phyloP scores from a whole-genome alignment of 176 grass and related monocot species.

The Eragrostis curvula region DNA sequence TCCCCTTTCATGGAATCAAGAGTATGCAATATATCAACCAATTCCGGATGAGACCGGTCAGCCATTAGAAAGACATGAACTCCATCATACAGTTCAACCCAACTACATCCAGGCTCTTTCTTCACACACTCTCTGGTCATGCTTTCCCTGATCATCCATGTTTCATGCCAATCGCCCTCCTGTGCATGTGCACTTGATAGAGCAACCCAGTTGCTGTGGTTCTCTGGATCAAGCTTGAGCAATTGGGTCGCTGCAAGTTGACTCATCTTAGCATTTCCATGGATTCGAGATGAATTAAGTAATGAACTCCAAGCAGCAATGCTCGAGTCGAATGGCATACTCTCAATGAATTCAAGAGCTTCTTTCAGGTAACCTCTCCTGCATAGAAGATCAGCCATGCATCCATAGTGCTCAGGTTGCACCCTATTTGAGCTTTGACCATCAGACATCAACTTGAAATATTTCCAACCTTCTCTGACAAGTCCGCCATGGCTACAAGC shows the following conservation, averaged over 20 bases:
- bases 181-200: conserved; percentile 60
- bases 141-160: conserved; percentile 49
- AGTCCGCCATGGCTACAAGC: conserved; percentile 69
- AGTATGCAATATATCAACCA: conserved; percentile 43
- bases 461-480: conserved; percentile 54
- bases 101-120: conserved; percentile 80
- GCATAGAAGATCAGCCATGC: conserved; percentile 69
- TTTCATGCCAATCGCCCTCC: conserved; percentile 51
- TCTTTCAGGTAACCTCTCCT: conserved; percentile 54
- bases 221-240: conserved; percentile 54
- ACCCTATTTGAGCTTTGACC: conserved; percentile 28
- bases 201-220: conserved; percentile 66
- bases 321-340: conserved; percentile 48
- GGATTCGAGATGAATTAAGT: conserved; percentile 56
- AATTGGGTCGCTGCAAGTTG: conserved; percentile 47
- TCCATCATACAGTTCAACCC: conserved; percentile 58
- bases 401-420: conserved; percentile 57
- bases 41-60: conserved; percentile 51
- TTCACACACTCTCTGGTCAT: conserved; percentile 57
- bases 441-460: conserved; percentile 52
- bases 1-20: conserved; percentile 50
- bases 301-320: conserved; percentile 59
- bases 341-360: conserved; percentile 59
- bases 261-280: conserved; percentile 45
- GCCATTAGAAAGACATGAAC: conserved; percentile 59